Base-by-base conservation (phyloP, 2,329 filamentous ascomycete genomes). In the Penicillium sp. region DNA sequence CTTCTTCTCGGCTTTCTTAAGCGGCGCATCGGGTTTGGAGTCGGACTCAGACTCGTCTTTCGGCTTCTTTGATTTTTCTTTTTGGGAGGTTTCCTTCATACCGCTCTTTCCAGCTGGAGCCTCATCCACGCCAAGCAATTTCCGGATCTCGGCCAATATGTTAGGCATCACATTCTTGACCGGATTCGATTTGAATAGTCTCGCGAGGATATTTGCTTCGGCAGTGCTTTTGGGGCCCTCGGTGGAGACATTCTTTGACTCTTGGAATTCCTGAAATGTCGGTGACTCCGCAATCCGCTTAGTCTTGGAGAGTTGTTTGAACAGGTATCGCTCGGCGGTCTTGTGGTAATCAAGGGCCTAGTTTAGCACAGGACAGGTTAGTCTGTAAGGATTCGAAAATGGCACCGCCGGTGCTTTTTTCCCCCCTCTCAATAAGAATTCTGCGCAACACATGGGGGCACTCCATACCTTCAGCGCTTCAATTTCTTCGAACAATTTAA, bases 101-200 rank as follows among this genome's bases (percentile, higher is more conserved):
- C 39, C 37, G 19, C 60, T 58, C 39, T 66, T 60, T 23, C 59
- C 55, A 13, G 49, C 49, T 5, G 58, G 52, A 19, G 54, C 50
- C 39, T 69, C 62, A 4, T 72, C 68, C 19, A 77, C 16, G 3
- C 72, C 74, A 19, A 80, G 57, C 33, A 77, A 51, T 46, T 63
- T 67, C 18, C 71, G 68, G 51, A 81, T 71, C 16, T 68, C 73
- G 33, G 66, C 65, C 65, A 80, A 69, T 23, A 81, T 73, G 31
- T 75, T 75, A 19, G 78, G 76, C 39, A 86, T 68, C 2, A 78
- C 81, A 59, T 81, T 79, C 67, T 81, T 82, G 11, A 86, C 83
- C 1, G 82, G 82, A 50, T 78, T 81, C 13, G 83, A 83, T 55
- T 85, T 87, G 65, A 82, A 86, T 48, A 87, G 60, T 48, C 85